phyloP scores from a whole-genome alignment of 768 basidiomycete genomes.

The Leccinum uliginosum region DNA sequence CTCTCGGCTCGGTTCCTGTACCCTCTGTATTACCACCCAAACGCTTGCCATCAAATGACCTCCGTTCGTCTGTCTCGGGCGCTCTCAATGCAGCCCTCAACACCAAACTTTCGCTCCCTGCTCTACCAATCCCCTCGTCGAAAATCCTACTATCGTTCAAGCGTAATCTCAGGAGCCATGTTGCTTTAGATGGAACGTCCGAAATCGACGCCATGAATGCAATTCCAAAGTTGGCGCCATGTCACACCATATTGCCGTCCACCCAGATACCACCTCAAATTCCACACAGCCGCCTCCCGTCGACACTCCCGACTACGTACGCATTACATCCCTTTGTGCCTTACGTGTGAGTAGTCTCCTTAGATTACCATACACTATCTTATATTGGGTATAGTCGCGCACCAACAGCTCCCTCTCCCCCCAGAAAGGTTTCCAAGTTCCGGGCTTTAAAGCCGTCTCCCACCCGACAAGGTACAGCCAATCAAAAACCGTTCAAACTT shows the following conservation, averaged over 20 bases:
- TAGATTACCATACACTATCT: background rate
- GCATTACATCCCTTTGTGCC: slow-evolving; percentile 14
- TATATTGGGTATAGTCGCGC: slow-evolving; percentile 13
- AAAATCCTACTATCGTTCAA: slow-evolving; percentile 20
- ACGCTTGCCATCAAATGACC: slow-evolving; percentile 2
- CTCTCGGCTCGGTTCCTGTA: slow-evolving; percentile 14
- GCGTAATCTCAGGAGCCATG: slow-evolving; percentile 11
- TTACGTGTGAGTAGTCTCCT: slow-evolving; percentile 12
- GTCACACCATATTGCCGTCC: background rate
- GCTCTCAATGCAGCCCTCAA: slow-evolving; percentile 23
- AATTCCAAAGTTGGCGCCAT: background rate
- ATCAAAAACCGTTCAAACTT: slow-evolving; percentile 34
- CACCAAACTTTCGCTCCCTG: slow-evolving; percentile 15
- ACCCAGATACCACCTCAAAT: background rate
- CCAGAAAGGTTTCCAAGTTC: slow-evolving; percentile 12
- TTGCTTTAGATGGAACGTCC: background rate
- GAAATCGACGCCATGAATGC: background rate
- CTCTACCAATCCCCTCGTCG: slow-evolving; percentile 17
- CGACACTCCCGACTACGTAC: slow-evolving; percentile 10
- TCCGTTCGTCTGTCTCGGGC: slow-evolving; percentile 17
- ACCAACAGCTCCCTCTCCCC: slow-evolving; percentile 15
- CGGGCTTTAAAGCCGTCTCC: slow-evolving; percentile 7
- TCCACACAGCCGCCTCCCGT: slow-evolving; percentile 1
- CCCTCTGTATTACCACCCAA: slow-evolving; percentile 9
- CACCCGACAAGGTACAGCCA: slow-evolving; percentile 6